Evolutionary conservation across 169 alveolate species (phyloP), one percentile per base, ranked within the genome.

Genomic region (Babesia gibsoni): DNA sequence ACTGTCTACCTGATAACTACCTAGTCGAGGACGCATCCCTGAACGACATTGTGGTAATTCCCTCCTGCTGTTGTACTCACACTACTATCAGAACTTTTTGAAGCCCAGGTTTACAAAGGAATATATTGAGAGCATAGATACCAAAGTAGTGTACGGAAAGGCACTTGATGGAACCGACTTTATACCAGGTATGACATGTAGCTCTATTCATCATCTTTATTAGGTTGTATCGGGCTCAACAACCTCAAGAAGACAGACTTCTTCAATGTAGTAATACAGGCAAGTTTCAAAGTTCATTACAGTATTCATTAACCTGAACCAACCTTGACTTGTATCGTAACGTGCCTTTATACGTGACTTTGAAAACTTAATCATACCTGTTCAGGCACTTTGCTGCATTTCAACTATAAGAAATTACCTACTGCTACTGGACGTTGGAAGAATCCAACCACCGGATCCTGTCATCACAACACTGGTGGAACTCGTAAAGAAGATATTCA

Each of bases 1-100:
- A 88, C 83, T 96, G 99, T 78, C 84, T 98, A 0, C 99, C 99
- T 23, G 99, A 98, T 68, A 94, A 94, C 58, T 96, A 96, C 82
- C 98, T 92, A 68, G 96, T 98, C 32, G 90, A 90, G 30, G 99
- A 98, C 61, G 95, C 94, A 43, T 94, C 99, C 29, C 88, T 96
- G 52, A 93, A 95, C 63, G 99, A 95, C 77, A 96, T 97, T 41
- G 92, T 92, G 74, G 86, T 77, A 50, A 6, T 64, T 88, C 82
- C 20, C 86, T 18, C 35, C 18, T 82, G 50, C 14, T 48, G 39
- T 9, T 49, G 25, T n/a, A 65, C 52, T 67, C 56, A 56, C 64
- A 50, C 52, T 10, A 20, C 0, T 30, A 7, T 23, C 33, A 66
- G 63, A 53, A 48, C 32, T 81, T 85, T 59, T 69, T 91, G 64